Percentiles rank a stretch among this genome's conserved stretches.
Conservation (phyloP, 192 early-diverging fungal species). For the Entomortierella chlamydospora region DNA sequence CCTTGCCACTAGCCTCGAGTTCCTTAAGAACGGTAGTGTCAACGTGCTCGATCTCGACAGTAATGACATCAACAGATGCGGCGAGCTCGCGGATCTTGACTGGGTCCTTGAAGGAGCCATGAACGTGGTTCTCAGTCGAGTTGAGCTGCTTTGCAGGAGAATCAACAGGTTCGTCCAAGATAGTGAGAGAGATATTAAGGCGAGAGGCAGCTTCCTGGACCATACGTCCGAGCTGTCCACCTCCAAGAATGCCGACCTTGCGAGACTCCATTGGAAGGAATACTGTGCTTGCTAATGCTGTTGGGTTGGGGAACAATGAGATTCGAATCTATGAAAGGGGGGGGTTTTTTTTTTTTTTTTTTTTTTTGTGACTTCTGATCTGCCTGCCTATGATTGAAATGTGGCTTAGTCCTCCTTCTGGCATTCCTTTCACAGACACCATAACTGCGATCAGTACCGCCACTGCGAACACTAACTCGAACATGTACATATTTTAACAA, state of each 20-base stretch:
- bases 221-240: constrained; percentile 99
- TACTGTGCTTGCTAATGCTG: neutral
- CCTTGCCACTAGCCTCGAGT: constrained; percentile 63
- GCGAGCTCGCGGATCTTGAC: constrained; percentile 84
- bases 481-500: no score
- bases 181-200: constrained; percentile 84
- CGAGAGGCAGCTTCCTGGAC: constrained; percentile 94
- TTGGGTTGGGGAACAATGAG: neutral
- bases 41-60: constrained; percentile 99
- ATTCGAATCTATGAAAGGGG: neutral
- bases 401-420: no score
- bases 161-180: constrained; percentile 83
- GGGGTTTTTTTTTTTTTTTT: neutral
- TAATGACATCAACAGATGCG: constrained; percentile 80
- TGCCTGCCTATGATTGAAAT: no score
- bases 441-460: no score
- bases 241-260: constrained; percentile 69
- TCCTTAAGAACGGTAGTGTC: constrained; percentile 72
- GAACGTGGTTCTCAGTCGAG: constrained; percentile 72
- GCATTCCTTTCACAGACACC: no score
- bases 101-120: constrained; percentile 88
- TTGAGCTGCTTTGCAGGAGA: constrained; percentile 91
- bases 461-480: no score
- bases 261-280: constrained; percentile 57
- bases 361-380: no score